Evolutionary conservation across 805 yeast species (phyloP), one percentile per base, ranked within the genome.

Genomic region (Saccharomyces paradoxus): DNA sequence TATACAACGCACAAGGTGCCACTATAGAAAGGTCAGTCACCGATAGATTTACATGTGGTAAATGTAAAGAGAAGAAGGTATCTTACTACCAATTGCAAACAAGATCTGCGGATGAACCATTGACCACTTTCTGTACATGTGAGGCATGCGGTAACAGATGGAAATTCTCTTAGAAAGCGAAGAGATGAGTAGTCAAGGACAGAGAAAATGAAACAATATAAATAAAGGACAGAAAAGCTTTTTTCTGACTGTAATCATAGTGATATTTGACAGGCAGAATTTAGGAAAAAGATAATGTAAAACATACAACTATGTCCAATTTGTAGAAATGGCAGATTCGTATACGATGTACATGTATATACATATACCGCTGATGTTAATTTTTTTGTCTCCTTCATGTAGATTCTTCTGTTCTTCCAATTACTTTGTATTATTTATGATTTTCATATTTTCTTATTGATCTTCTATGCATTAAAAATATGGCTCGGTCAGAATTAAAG

Each of bases 41-140:
- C 7, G 98, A 92, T 71, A 79, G 98, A 71, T 94, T 94, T 71
- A 86, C 96, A 1, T 94, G 99, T 74, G 97, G 98, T 51, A 94
- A 92, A 71, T 94, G 99, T 81, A 94, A 92, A 73, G 92, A 90
- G 70, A 90, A 91, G 79, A 90, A 89, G 76, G 99, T 94, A 46
- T 87, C 96, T 63, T 94, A 94, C 71, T 92, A 91, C 72, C 99
- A 94, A 75, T 81, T 94, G 86, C 99, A 94, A 77, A 94, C 99
- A 32, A 80, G 99, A 73, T 88, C 96, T 55, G 99, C 99, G 21
- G 99, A 94, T 81, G 99, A 94, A 73, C 99, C 99, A 56, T 80
- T 94, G 65, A 94, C 99, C 7, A 94, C 99, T 1, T 94, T 94
- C 70, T 94, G 99, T 76, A 91, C 97, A 3, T 94, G 99, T 76